A percentile compares a stretch with the other conserved stretches of the same genome.
These are phyloP conservation scores for Stephania japonica DNA, from an alignment of 164 flowering plant genomes.

Conservation along the genomic window DNA sequence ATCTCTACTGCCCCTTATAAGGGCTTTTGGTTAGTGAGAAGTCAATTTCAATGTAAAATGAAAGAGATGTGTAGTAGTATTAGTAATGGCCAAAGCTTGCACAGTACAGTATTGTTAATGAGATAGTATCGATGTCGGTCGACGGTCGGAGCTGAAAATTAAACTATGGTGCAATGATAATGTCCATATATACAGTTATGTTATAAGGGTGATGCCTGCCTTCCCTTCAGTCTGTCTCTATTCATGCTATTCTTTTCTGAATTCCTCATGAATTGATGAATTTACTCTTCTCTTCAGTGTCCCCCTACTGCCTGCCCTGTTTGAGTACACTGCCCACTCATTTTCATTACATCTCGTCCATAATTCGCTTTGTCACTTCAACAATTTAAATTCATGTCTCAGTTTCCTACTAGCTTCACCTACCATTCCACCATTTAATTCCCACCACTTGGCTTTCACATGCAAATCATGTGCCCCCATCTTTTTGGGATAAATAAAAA, in stretches of 20 bases:
- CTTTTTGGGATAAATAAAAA: too few relatives aligned
- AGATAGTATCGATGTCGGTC: too few relatives aligned
- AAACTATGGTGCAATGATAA: too few relatives aligned
- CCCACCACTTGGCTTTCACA: background rate
- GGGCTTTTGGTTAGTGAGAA: background rate
- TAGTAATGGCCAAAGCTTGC: too few relatives aligned
- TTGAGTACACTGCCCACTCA: background rate
- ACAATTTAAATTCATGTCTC: background rate
- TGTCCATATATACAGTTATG: too few relatives aligned
- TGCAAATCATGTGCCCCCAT: background rate
- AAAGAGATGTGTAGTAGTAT: too few relatives aligned
- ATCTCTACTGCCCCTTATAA: too few relatives aligned
- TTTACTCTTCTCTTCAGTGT: background rate
- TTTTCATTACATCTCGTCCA: background rate
- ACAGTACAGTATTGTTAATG: too few relatives aligned
- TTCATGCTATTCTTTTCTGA: background rate
- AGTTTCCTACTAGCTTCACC: background rate
- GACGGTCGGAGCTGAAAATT: too few relatives aligned
- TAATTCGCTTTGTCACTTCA: constrained; percentile 2
- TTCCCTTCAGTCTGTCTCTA: background rate
- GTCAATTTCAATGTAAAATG: background rate
- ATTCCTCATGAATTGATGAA: background rate
- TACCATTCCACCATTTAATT: too few relatives aligned
- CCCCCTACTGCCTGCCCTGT: background rate
- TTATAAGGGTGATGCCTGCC: background rate